phyloP scores from a whole-genome alignment of 306 rosid genomes.

The Casuarina glauca region DNA sequence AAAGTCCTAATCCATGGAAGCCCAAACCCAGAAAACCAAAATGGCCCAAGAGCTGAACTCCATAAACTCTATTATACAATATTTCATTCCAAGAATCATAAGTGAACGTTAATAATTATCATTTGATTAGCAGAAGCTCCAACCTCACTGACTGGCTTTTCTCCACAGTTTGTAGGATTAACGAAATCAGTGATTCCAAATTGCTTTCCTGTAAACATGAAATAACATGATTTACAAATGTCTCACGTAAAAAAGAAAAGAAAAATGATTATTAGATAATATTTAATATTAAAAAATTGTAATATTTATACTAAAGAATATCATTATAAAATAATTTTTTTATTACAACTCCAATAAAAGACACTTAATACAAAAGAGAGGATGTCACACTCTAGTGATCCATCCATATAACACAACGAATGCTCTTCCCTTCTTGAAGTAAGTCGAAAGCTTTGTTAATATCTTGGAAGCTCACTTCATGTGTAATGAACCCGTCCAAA shows the following conservation, averaged over 20 bases:
- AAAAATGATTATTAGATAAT: too few species aligned
- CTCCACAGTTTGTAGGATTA: constrained; percentile 47
- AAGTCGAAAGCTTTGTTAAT: constrained; percentile 62
- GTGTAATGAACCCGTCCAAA: constrained; percentile 53
- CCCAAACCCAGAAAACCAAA: too few species aligned
- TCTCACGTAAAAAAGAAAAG: too few species aligned
- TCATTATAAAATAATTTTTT: too few species aligned
- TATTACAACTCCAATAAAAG: not conserved
- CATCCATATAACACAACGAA: constrained; percentile 66
- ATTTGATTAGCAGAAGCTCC: not conserved
- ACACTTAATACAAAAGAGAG: not conserved
- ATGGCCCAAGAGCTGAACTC: too few species aligned
- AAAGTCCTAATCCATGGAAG: too few species aligned
- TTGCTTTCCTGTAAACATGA: constrained; percentile 36
- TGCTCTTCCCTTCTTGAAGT: constrained; percentile 44
- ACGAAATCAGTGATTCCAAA: constrained; percentile 65
- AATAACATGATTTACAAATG: not conserved
- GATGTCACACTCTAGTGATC: constrained; percentile 5
- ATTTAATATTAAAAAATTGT: too few species aligned
- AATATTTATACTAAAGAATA: too few species aligned
- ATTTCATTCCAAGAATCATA: too few species aligned
- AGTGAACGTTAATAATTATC: too few species aligned
- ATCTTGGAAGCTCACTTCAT: constrained; percentile 46
- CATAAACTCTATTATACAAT: too few species aligned
- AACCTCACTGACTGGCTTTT: constrained; percentile 63